Conservation (phyloP, 306 rosid species). For the Corylus heterophylla region DNA sequence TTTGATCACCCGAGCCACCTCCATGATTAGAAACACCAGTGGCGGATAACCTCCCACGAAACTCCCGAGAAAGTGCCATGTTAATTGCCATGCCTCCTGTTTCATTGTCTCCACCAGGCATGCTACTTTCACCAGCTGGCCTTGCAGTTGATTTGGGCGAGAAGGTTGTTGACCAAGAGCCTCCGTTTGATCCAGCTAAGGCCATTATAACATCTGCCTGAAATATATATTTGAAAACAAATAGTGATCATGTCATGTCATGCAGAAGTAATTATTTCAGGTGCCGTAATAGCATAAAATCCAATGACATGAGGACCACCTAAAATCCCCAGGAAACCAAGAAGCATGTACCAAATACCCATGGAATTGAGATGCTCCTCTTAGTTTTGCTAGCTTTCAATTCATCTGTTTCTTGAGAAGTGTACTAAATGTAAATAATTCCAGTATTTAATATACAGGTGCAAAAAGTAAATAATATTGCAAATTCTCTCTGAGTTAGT, state of each 20-base stretch:
- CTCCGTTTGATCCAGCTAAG: slow-evolving; percentile 96
- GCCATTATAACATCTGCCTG: slow-evolving; percentile 99
- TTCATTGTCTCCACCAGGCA: slow-evolving; percentile 65
- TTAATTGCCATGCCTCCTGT: slow-evolving; percentile 55
- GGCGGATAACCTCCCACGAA: slow-evolving; percentile 52
- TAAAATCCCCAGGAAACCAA: neutral
- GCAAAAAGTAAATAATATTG: neutral
- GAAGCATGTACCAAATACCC: slow-evolving; percentile 3
- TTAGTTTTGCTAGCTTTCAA: slow-evolving; percentile 2
- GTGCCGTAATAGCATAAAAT: neutral
- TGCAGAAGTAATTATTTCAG: neutral
- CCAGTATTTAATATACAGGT: neutral
- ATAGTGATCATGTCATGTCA: slow-evolving; percentile 22
- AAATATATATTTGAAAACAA: slow-evolving; percentile 26
- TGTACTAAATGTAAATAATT: neutral
- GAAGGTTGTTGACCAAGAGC: slow-evolving; percentile 91
- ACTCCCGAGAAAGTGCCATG: slow-evolving; percentile 44
- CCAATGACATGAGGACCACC: neutral
- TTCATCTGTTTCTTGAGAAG: neutral
- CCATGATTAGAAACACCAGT: slow-evolving; percentile 56
- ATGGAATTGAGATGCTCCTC: neutral
- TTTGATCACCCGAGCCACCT: slow-evolving; percentile 47
- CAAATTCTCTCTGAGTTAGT: neutral
- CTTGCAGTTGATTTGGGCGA: slow-evolving; percentile 61
- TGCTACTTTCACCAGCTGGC: slow-evolving; percentile 48